These are phyloP conservation scores for Penicillium sp. DNA, from an alignment of 2,329 filamentous ascomycete species.

Conservation along the genomic window DNA sequence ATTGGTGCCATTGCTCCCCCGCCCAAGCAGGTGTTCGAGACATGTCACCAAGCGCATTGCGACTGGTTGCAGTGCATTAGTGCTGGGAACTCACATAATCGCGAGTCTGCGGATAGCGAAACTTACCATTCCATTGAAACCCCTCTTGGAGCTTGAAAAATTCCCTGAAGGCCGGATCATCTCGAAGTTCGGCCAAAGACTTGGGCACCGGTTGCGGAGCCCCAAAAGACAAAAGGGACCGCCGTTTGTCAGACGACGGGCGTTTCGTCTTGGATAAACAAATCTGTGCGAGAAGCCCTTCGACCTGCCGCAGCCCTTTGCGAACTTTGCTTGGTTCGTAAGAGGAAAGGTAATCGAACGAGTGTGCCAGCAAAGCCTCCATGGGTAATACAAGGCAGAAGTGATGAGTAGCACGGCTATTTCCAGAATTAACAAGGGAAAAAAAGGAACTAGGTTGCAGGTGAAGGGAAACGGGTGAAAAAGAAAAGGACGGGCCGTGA, in stretches of 20 bases:
- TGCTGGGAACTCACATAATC: too few species aligned
- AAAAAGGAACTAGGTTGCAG: conserved; percentile 5
- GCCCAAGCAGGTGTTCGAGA: conserved; percentile 75
- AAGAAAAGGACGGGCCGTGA: too few species aligned
- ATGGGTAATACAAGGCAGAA: too few species aligned
- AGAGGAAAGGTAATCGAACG: conserved; percentile 92
- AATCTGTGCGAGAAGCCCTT: conserved; percentile 87
- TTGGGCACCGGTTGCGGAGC: conserved; percentile 48
- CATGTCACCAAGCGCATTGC: conserved; percentile 75
- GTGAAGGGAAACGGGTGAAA: too few species aligned
- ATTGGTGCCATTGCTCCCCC: conserved; percentile 70
- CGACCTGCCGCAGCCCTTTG: conserved; percentile 87
- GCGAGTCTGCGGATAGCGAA: too few species aligned
- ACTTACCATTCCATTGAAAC: conserved; percentile 82
- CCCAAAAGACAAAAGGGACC: too few species aligned
- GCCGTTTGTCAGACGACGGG: conserved; percentile 30
- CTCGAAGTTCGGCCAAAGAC: conserved; percentile 59
- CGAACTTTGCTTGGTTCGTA: conserved; percentile 82
- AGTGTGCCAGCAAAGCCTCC: conserved; percentile 83
- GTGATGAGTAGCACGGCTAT: too few species aligned
- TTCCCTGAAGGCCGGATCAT: conserved; percentile 83
- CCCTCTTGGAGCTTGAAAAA: conserved; percentile 96
- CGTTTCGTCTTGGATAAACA: conserved; percentile 59
- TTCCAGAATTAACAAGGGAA: conserved; percentile 3
- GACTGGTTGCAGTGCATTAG: too few species aligned